Evolutionary conservation across 2,329 filamentous ascomycete species (phyloP).

Genomic region (Cryphonectria nitschkei): DNA sequence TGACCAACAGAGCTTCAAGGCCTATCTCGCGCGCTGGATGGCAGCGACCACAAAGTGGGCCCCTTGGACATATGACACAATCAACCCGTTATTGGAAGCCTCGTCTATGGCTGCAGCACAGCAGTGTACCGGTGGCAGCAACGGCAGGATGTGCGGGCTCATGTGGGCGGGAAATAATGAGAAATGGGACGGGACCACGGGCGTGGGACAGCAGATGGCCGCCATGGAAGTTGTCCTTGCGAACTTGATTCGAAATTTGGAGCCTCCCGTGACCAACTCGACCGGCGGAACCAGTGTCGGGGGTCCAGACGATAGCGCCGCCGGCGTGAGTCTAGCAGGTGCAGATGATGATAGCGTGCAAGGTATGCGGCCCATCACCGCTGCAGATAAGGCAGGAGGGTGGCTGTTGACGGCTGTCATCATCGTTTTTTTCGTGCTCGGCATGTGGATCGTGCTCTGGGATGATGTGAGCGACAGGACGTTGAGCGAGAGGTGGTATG

Average conservation of each 20-base stretch:
- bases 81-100: conserved; percentile 57
- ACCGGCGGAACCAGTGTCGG: conserved; percentile 63
- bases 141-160: conserved; percentile 62
- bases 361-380: conserved; percentile 50
- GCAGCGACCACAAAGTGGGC: conserved; percentile 66
- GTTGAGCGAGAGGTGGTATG: conserved; percentile 16
- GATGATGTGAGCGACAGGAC: conserved; percentile 20
- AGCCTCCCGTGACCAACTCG: conserved; percentile 48
- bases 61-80: conserved; percentile 56
- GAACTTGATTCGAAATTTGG: conserved; percentile 55
- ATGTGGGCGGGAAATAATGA: conserved; percentile 57
- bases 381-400: conserved; percentile 70
- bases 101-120: conserved; percentile 61
- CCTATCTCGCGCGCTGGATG: conserved; percentile 65
- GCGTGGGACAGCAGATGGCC: conserved; percentile 73
- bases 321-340: conserved; percentile 47
- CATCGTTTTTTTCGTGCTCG: conserved; percentile 16
- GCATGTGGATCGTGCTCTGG: conserved; percentile 23
- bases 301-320: conserved; percentile 46
- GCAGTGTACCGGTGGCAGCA: conserved; percentile 61
- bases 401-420: conserved; percentile 57
- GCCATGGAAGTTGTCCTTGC: conserved; percentile 67
- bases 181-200: conserved; percentile 61
- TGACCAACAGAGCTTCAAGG: conserved; percentile 67
- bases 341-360: conserved; percentile 29